A percentile compares a stretch with the other conserved stretches of the same genome.
Evolutionary conservation across 352 stramenopile species (phyloP).

Genomic region (Phytophthora hibernalis): DNA sequence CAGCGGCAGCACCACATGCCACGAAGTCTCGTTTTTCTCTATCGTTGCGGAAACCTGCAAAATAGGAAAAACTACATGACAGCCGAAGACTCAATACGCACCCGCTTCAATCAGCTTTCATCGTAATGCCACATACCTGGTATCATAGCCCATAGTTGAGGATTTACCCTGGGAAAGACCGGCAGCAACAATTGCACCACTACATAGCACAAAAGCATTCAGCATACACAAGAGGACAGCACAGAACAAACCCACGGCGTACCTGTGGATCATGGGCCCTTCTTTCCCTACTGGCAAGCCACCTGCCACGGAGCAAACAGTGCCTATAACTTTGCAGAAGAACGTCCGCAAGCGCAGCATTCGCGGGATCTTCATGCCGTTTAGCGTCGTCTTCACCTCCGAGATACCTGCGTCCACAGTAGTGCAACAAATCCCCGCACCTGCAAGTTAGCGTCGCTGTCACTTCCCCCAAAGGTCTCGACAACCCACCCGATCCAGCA

Average conservation of each 20-base stretch:
- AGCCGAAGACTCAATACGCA: neutral
- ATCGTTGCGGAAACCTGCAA: slow-evolving; percentile 91
- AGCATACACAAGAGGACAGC: slow-evolving; percentile 14
- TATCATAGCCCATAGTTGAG: slow-evolving; percentile 74
- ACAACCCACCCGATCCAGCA: slow-evolving; percentile 69
- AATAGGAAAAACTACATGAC: slow-evolving; percentile 75
- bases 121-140: slow-evolving; percentile 41
- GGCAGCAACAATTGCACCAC: slow-evolving; percentile 77
- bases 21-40: slow-evolving; percentile 91
- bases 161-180: slow-evolving; percentile 84
- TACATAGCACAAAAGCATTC: slow-evolving; percentile 34
- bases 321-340: slow-evolving; percentile 91
- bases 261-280: slow-evolving; percentile 94
- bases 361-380: slow-evolving; percentile 89
- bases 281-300: slow-evolving; percentile 92
- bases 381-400: slow-evolving; percentile 94
- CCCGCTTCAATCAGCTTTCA: neutral
- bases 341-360: slow-evolving; percentile 82
- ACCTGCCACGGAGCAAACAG: slow-evolving; percentile 83
- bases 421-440: neutral
- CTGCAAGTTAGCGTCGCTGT: slow-evolving; percentile 1
- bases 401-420: slow-evolving; percentile 73
- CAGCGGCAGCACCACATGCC: slow-evolving; percentile 85
- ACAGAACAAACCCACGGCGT: neutral
- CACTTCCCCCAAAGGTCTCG: slow-evolving; percentile 5